Conservation (phyloP, 805 yeast genomes). For the Pichia sporocuriosa region DNA sequence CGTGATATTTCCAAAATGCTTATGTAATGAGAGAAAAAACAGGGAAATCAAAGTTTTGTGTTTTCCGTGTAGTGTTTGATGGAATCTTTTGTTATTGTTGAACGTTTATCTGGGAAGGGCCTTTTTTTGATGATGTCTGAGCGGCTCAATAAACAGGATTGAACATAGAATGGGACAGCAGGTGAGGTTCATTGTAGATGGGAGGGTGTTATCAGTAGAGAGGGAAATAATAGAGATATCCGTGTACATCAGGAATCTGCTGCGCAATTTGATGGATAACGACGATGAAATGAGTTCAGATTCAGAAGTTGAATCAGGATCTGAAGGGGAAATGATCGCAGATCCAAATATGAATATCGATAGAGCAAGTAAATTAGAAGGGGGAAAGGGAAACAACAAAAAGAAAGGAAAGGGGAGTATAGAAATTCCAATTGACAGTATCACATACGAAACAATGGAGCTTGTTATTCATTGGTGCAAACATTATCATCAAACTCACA, state of each 20-base stretch:
- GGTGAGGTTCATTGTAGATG: conserved; percentile 57
- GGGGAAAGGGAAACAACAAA: background rate
- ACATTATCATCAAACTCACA: conserved; percentile 9
- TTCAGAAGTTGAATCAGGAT: background rate
- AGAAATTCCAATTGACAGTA: conserved; percentile 11
- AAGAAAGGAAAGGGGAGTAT: background rate
- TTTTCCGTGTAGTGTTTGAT: too few relatives aligned
- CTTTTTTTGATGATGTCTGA: background rate
- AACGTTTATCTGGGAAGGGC: too few relatives aligned
- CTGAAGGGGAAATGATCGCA: too few relatives aligned
- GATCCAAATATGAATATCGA: too few relatives aligned
- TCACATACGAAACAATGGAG: conserved; percentile 5
- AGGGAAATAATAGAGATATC: conserved; percentile 74
- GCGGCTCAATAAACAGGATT: too few relatives aligned
- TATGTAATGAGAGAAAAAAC: too few relatives aligned
- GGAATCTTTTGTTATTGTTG: background rate
- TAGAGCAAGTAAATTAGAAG: background rate
- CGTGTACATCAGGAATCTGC: conserved; percentile 69
- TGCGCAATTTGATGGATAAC: conserved; percentile 46
- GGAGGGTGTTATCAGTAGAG: conserved; percentile 63
- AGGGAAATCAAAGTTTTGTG: too few relatives aligned
- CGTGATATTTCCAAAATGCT: too few relatives aligned
- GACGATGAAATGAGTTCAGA: background rate
- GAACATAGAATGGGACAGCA: background rate
- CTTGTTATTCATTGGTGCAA: conserved; percentile 13